Base-by-base conservation (phyloP, 2,329 filamentous ascomycete genomes). In the Monosporascus ibericus region DNA sequence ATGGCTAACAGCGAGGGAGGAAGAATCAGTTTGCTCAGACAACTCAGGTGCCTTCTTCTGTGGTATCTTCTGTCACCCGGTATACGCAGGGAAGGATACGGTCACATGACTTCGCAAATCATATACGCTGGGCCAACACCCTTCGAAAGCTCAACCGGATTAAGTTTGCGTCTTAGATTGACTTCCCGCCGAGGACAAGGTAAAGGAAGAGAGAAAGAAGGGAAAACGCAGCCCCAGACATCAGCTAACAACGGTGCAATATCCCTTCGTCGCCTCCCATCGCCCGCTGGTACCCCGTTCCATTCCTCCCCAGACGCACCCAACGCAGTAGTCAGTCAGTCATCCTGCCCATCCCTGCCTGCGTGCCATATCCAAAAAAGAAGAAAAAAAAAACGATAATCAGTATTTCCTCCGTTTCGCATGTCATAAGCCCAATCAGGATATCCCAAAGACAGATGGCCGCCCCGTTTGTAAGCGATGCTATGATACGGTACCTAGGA, bases 371-470 rank as follows among this genome's bases (percentile, higher is more conserved):
- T 40, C 20, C 18, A 22, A 48, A 44, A 37, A n/a, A n/a, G n/a
- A 36, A 6, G 6, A 25, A 34, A 40, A 37, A 38, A 34, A 5
- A n/a, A n/a, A n/a, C n/a, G 14, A 25, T 5, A 40, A 37, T 6
- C 47, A 46, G 20, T 25, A 42, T 58, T 66, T 48, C 42, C 46
- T 30, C 42, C 47, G 20, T 34, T 37, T 47, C 50, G 48, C 42
- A 44, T 52, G 44, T 53, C 47, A 50, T 53, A 52, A 44, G 24
- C 50, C 50, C 42, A 46, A 18, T 6, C 42, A 25, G 42, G 24
- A 46, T 30, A 46, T 46, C 42, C 42, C 24, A 46, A 46, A 46
- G 42, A 46, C 42, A 46, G 42, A 46, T 46, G 14, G 24, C 42
- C 42, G 24, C 42, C 42, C 42, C 42, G 30, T 46, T 46, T 46